Conservation (phyloP, 106 monocot genomes). For the Allium cepa region DNA sequence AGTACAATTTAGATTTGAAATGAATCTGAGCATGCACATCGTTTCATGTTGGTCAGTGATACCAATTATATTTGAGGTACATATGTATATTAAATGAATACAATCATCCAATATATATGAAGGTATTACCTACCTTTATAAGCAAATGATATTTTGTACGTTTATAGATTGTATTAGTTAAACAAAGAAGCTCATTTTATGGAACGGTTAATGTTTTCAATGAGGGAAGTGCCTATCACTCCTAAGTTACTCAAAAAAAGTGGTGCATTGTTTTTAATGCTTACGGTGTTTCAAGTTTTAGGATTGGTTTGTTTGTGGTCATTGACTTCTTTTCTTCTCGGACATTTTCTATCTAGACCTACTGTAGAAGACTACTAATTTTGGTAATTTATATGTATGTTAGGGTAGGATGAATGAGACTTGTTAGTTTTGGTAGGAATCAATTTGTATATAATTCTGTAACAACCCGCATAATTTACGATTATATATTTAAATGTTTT, state of each 20-base stretch:
- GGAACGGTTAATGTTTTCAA: constrained; percentile 39
- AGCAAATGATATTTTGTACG: constrained; percentile 14
- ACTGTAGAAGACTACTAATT: constrained; percentile 54
- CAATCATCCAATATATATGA: neutral
- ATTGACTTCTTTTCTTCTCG: constrained; percentile 52
- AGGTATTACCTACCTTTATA: no score
- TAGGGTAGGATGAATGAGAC: no score
- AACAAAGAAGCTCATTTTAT: constrained; percentile 58
- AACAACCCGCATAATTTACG: no score
- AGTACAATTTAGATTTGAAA: constrained; percentile 53
- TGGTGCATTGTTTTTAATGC: constrained; percentile 37
- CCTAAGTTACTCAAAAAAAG: constrained; percentile 28
- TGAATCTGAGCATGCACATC: constrained; percentile 11
- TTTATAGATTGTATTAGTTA: constrained; percentile 68
- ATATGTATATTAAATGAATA: constrained; percentile 5
- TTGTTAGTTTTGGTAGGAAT: no score
- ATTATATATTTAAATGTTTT: no score
- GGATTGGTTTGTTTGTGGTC: constrained; percentile 67
- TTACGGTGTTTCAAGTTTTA: constrained; percentile 48
- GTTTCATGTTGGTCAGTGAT: constrained; percentile 72
- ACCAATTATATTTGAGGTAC: constrained; percentile 79
- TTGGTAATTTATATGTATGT: neutral
- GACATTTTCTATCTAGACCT: constrained; percentile 67
- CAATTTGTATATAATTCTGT: no score
- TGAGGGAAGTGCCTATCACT: constrained; percentile 18